These are phyloP conservation scores for Penicillium sp. DNA, from an alignment of 2,329 filamentous ascomycete species.

Conservation along the genomic window DNA sequence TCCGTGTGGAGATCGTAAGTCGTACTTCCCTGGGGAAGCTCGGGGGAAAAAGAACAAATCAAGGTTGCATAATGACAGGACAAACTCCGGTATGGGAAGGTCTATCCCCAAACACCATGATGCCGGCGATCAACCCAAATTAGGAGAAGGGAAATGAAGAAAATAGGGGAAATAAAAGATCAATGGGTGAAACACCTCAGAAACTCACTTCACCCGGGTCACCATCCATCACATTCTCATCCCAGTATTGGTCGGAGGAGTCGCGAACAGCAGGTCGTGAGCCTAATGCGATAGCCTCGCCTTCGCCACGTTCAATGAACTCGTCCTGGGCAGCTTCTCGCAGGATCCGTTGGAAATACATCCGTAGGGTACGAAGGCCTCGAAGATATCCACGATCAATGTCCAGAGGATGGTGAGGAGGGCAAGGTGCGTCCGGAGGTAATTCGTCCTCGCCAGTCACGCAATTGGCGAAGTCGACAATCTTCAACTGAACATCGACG, in stretches of 20 bases:
- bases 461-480: constrained; percentile 98
- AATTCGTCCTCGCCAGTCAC: constrained; percentile 75
- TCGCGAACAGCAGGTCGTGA: constrained; percentile 33
- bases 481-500: constrained; percentile 69
- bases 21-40: constrained; percentile 12
- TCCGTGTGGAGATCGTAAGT: constrained; percentile 21
- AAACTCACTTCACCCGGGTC: constrained; percentile 45
- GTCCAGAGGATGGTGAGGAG: constrained; percentile 72
- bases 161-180: background rate
- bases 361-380: constrained; percentile 69
- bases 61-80: background rate
- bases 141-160: constrained; percentile 1
- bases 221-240: constrained; percentile 41
- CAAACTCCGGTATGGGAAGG: constrained; percentile 3
- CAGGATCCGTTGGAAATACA: constrained; percentile 85
- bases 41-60: background rate
- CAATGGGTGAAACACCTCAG: constrained; percentile 14
- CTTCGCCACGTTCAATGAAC: constrained; percentile 43
- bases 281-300: constrained; percentile 38
- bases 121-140: constrained; percentile 5
- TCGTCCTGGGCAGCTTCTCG: constrained; percentile 60
- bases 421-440: constrained; percentile 60
- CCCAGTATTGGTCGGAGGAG: constrained; percentile 36
- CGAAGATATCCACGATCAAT: constrained; percentile 87
- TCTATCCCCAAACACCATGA: constrained; percentile 16